Evolutionary conservation across 2,329 filamentous ascomycete genomes (phyloP), one percentile per base, ranked within the genome.

Genomic region (Mollisiaceae sp.): DNA sequence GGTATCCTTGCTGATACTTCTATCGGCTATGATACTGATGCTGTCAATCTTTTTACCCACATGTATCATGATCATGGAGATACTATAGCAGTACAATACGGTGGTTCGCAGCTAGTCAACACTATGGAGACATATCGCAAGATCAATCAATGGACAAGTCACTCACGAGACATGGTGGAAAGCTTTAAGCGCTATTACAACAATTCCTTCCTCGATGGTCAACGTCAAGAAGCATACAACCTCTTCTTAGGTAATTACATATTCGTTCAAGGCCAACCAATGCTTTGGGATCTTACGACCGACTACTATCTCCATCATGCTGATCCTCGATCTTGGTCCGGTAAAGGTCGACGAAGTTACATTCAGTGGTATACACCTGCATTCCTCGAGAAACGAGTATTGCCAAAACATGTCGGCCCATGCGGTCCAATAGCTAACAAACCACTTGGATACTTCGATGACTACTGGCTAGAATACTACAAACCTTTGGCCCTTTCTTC

Each of bases 121-220:
- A 99, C 95, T 0, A 98, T 99, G 94, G 94, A 97, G 70, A 99
- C 95, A 4, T 99, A 99, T 77, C 91, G 95, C 64, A 98, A 98
- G 79, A 97, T 97, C 77, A 98, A 98, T 71, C 94, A 98, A 77
- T 99, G 95, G 95, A 97, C 93, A 27, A 97, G 93, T 73, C 93
- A 97, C 77, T 97, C 94, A 2, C 87, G 95, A 71, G 95, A 99
- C 77, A 98, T 99, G 94, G 94, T 99, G 24, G 95, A 99, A 79
- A 97, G 93, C 77, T 97, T 99, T 82, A 99, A 98, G 78, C 88
- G 95, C 35, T 99, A 98, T 78, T 99, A 99, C 78, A 97, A 98
- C 80, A 99, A 99, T 75, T 97, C 94, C 0, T 99, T 99, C 77
- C 85, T 99, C 9, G 95, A 99, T 77, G 94, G 91, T n/a, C 95